Percentiles rank a stretch among this genome's conserved stretches.
These are phyloP conservation scores for Pichia sp. DNA, from an alignment of 1,139 yeast genomes.

Conservation along the genomic window DNA sequence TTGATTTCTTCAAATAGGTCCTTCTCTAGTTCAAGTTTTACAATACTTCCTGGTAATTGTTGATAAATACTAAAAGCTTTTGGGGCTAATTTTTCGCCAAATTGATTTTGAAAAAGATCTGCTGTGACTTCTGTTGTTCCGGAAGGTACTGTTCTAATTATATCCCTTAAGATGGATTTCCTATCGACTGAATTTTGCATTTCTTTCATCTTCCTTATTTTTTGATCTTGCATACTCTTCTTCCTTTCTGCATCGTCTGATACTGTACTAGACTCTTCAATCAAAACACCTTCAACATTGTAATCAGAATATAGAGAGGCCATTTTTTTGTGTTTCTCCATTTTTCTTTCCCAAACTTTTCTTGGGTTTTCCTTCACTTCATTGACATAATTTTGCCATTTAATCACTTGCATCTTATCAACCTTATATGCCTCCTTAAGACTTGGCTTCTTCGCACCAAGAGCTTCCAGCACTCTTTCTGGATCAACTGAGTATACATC, in stretches of 20 bases:
- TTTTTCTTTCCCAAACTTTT: conserved; percentile 49
- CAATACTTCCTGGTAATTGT: conserved; percentile 18
- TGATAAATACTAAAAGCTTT: conserved; percentile 25
- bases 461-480: conserved; percentile 74
- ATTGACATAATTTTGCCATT: conserved; percentile 68
- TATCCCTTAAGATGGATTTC: conserved; percentile 38
- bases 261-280: conserved; percentile 17
- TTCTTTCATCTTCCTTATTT: conserved; percentile 31
- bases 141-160: conserved; percentile 24
- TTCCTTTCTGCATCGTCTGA: conserved; percentile 20
- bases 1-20: conserved; percentile 24
- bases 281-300: conserved; percentile 14
- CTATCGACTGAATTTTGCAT: conserved; percentile 39
- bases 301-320: conserved; percentile 21
- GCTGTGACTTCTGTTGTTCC: conserved; percentile 14
- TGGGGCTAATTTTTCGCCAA: conserved; percentile 22
- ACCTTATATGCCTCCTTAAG: conserved; percentile 56
- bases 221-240: conserved; percentile 27
- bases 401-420: conserved; percentile 62
- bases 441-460: conserved; percentile 80
- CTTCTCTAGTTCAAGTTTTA: conserved; percentile 17
- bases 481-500: conserved; percentile 84
- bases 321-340: conserved; percentile 24
- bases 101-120: conserved; percentile 20
- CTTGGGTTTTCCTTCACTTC: conserved; percentile 52